Percentiles rank a stretch among this genome's conserved stretches.
These are phyloP conservation scores for Mycena epipterygia DNA, from an alignment of 768 basidiomycete genomes.

Conservation along the genomic window DNA sequence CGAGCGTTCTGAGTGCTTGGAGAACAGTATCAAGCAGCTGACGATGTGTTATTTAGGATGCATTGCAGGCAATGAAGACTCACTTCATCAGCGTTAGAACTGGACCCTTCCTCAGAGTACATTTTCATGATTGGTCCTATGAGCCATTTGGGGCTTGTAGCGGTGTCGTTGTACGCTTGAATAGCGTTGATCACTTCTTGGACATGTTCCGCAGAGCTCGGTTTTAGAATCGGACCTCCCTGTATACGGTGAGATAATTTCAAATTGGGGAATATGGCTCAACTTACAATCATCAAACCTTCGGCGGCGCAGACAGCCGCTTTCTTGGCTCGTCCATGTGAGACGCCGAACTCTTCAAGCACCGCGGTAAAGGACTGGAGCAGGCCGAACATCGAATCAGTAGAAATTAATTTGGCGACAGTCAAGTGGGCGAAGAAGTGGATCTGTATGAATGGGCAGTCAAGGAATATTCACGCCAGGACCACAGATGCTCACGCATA, in stretches of 20 bases:
- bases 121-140: constrained; percentile 73
- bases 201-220: constrained; percentile 69
- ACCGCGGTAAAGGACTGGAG: constrained; percentile 89
- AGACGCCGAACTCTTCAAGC: constrained; percentile 90
- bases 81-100: constrained; percentile 77
- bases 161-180: constrained; percentile 77
- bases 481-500: constrained; percentile 73
- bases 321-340: constrained; percentile 85
- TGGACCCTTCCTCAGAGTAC: constrained; percentile 56
- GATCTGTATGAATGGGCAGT: constrained; percentile 64
- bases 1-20: constrained; percentile 70
- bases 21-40: constrained; percentile 86
- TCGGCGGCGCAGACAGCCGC: constrained; percentile 88
- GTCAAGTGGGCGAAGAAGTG: constrained; percentile 94
- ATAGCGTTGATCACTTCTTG: constrained; percentile 80
- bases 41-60: constrained; percentile 2
- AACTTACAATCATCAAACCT: constrained; percentile 78
- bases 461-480: constrained; percentile 14
- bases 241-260: constrained; percentile 44
- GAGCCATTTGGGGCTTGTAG: constrained; percentile 69
- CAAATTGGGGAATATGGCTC: background rate
- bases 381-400: constrained; percentile 84
- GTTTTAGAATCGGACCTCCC: constrained; percentile 79
- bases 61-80: constrained; percentile 27
- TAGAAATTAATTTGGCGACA: constrained; percentile 78